Base-by-base conservation (phyloP, 2,329 filamentous ascomycete genomes). In the Fusarium compactum region DNA sequence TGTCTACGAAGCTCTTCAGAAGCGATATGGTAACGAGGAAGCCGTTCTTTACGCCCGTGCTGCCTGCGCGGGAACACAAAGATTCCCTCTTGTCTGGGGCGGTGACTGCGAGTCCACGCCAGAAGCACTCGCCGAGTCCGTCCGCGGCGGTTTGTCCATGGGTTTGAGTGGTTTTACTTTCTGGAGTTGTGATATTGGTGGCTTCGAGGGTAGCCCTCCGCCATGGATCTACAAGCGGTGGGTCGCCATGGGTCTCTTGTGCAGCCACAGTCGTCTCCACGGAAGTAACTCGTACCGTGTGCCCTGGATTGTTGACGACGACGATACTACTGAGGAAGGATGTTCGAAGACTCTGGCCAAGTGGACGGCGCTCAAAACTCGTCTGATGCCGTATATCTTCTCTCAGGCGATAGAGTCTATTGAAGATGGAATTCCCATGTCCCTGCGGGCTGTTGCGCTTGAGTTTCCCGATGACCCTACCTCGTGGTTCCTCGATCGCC, bases 221-320 rank as follows among this genome's bases (percentile, higher is more conserved):
- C 89, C 88, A 0, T 90, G 88, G 82, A 87, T 93, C 72, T 93
- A 93, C 80, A 93, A 93, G 81, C 88, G 91, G 51, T 93, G 91
- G 91, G 90, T 93, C 8, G 90, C 90, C n/a, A 92, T 93, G 78
- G 91, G 91, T 0, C 83, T 93, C 3, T 80, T 93, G 43, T 92
- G 90, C 71, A 88, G 87, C 12, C 91, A 93, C 78, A 91, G 89
- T 40, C 86, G 91, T 16, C 84, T 93, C 14, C 91, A 93, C 76
- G 91, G 91, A 4, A 90, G 88, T 53, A 87, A 84, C 65, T 91
- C 88, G 6, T 93, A 92, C 80, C 89, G 91, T 20, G 90, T 93
- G n/a, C 91, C 91, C 4, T 93, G 91, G 91, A 85, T 88, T 45
- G 89, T 92, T 64, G 91, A 92, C 72, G 80, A 86, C 63, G 89